Evolutionary conservation across 441 rosid species (phyloP).

Genomic region (Gossypium gossypioides): DNA sequence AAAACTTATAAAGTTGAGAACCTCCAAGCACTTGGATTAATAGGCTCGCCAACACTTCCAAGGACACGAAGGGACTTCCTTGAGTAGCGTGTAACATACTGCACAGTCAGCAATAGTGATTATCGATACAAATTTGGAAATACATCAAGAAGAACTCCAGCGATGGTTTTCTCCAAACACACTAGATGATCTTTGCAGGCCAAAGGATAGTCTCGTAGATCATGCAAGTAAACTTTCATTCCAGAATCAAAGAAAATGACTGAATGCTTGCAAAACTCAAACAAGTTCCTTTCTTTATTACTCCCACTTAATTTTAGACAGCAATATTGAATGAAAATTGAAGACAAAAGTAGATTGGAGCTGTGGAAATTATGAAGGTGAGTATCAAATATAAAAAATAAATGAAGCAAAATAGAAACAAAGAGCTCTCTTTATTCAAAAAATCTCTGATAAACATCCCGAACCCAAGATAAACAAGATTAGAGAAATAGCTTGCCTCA

Average conservation of each 20-base stretch:
- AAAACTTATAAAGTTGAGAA: conserved; percentile 23
- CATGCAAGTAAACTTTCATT: not conserved
- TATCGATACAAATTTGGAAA: conserved; percentile 11
- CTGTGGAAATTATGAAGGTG: not conserved
- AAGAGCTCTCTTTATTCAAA: not conserved
- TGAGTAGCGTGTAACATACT: conserved; percentile 69
- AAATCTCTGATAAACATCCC: conserved; percentile 1
- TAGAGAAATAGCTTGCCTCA: conserved; percentile 38
- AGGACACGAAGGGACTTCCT: conserved; percentile 85
- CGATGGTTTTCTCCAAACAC: not conserved
- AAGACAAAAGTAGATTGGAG: not conserved
- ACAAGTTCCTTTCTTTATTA: conserved; percentile 4
- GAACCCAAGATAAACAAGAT: conserved; percentile 9
- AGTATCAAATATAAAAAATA: not conserved
- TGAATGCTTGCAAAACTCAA: conserved; percentile 2
- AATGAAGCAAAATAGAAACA: not conserved
- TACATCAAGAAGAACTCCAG: not conserved
- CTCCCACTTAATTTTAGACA: not conserved
- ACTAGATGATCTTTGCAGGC: not conserved
- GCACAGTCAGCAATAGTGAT: conserved; percentile 25
- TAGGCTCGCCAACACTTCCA: conserved; percentile 97
- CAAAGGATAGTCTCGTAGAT: not conserved
- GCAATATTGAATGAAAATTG: not conserved
- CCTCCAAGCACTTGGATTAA: conserved; percentile 99
- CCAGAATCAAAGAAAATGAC: not conserved